Conservation (phyloP, 768 basidiomycete genomes). For the Xerocomellus chrysenteron region DNA sequence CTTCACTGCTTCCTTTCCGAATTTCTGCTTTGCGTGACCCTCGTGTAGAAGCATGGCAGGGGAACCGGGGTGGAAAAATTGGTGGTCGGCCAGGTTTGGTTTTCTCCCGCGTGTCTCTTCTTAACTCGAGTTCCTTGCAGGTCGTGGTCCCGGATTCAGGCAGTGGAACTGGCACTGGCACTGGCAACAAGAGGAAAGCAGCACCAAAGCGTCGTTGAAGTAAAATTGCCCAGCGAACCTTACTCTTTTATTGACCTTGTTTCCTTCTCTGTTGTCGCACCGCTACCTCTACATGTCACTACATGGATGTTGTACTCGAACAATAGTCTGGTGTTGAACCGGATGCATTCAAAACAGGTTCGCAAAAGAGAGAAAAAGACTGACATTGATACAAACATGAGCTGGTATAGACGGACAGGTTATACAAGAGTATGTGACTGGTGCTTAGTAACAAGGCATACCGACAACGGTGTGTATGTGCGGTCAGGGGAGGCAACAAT, state of each 20-base stretch:
- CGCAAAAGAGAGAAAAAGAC: background rate
- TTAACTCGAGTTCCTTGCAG: constrained; percentile 7
- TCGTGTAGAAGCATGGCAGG: constrained; percentile 26
- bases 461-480: background rate
- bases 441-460: constrained; percentile 3
- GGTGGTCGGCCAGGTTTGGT: constrained; percentile 24
- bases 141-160: background rate
- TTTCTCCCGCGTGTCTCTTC: background rate
- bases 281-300: background rate
- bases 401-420: constrained; percentile 10
- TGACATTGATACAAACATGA: constrained; percentile 24
- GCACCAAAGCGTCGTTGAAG: constrained; percentile 25
- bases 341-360: background rate
- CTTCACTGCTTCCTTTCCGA: background rate
- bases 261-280: background rate
- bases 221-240: background rate
- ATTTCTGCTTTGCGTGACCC: background rate
- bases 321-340: no score
- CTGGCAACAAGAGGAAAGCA: constrained; percentile 21
- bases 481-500: background rate
- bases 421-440: constrained; percentile 15
- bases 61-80: constrained; percentile 11
- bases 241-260: background rate
- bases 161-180: background rate
- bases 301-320: no score